A percentile compares a stretch with the other conserved stretches of the same genome.
Evolutionary conservation across 345 rosid genomes (phyloP).

Genomic region (Moricandia moricandioides): DNA sequence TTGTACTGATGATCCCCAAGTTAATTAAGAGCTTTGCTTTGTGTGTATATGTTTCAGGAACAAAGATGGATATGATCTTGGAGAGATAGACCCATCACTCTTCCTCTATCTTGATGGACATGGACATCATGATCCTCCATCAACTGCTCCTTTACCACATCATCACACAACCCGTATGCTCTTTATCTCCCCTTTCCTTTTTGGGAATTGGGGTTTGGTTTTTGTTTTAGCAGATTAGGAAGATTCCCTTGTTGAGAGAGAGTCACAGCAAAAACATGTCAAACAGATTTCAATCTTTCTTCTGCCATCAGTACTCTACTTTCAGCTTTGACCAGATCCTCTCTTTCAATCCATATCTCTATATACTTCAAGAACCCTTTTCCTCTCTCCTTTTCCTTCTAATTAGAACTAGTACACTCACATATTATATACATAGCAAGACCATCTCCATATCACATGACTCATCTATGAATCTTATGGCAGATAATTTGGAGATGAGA

Average conservation of each 20-base stretch:
- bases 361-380: slow-evolving; percentile 31
- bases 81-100: slow-evolving; percentile 93
- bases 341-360: slow-evolving; percentile 24
- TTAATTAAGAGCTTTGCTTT: neutral
- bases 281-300: slow-evolving; percentile 44
- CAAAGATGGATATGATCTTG: slow-evolving; percentile 66
- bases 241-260: slow-evolving; percentile 22
- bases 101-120: slow-evolving; percentile 93
- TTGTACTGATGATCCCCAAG: neutral
- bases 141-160: slow-evolving; percentile 47
- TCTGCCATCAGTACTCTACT: slow-evolving; percentile 46
- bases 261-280: slow-evolving; percentile 65
- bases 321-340: slow-evolving; percentile 73
- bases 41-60: slow-evolving; percentile 22
- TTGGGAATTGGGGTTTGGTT: slow-evolving; percentile 24
- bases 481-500: slow-evolving; percentile 76
- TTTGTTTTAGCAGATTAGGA: slow-evolving; percentile 23
- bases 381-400: slow-evolving; percentile 26
- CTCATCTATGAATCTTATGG: slow-evolving; percentile 26
- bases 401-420: slow-evolving; percentile 26
- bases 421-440: slow-evolving; percentile 10
- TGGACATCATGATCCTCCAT: slow-evolving; percentile 45
- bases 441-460: slow-evolving; percentile 28
- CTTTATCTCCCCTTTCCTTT: slow-evolving; percentile 3
- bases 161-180: slow-evolving; percentile 67